phyloP scores from a whole-genome alignment of 208 protist species.

The Histomonas meleagridis region DNA sequence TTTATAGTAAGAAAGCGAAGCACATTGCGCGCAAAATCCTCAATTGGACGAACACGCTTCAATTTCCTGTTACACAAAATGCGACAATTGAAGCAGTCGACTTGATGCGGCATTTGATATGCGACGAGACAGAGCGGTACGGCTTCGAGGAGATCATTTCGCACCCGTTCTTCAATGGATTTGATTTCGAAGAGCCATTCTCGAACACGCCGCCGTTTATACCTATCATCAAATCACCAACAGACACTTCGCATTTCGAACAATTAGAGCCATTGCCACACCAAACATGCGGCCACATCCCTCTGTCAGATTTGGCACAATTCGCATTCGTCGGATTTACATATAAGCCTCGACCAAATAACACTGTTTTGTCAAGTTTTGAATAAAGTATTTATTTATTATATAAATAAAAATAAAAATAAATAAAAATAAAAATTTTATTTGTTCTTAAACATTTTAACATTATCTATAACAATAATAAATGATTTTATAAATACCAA shows the following conservation, averaged over 20 bases:
- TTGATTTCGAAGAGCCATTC: background rate
- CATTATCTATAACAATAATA: no score
- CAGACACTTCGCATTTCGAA: background rate
- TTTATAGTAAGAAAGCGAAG: background rate
- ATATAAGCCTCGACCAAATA: background rate
- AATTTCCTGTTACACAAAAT: background rate
- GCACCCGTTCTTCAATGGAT: background rate
- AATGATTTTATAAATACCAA: no score
- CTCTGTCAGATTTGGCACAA: background rate
- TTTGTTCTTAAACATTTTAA: no score
- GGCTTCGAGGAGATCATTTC: background rate
- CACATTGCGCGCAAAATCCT: background rate
- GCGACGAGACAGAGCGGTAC: background rate
- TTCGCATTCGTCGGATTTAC: constrained; percentile 21
- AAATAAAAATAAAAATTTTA: no score
- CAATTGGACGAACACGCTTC: background rate
- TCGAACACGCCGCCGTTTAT: background rate
- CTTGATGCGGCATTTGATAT: background rate
- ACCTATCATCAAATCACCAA: background rate
- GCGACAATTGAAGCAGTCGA: background rate
- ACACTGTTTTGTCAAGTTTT: background rate
- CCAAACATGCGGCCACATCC: background rate
- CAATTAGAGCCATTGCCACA: background rate
- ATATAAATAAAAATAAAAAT: no score
- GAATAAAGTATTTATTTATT: no score